A percentile compares a stretch with the other conserved stretches of the same genome.
Conservation (phyloP, 495 filamentous ascomycete species). For the Hyaloscypha bicolor region DNA sequence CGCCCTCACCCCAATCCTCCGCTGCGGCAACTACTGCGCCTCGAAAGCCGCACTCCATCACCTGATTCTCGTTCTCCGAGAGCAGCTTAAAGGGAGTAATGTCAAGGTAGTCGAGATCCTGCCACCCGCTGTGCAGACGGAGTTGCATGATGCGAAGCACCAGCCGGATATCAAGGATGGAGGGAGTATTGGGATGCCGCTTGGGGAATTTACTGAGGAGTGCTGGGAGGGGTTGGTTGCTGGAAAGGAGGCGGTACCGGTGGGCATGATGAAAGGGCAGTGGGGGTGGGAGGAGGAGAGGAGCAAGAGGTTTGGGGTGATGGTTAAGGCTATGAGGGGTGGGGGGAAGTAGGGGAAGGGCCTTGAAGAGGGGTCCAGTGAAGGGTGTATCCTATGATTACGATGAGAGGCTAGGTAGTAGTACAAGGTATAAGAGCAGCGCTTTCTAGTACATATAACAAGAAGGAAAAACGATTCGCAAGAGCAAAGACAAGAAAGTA, state of each 20-base stretch:
- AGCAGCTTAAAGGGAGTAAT: conserved; percentile 49
- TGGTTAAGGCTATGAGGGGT: no score
- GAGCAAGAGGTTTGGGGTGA: no score
- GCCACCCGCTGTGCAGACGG: conserved; percentile 57
- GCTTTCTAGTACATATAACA: not conserved
- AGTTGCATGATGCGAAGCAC: conserved; percentile 10
- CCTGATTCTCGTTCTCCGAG: conserved; percentile 50
- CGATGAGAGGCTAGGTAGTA: not conserved
- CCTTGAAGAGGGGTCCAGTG: no score
- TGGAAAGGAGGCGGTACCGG: conserved; percentile 43
- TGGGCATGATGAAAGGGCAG: conserved; percentile 32
- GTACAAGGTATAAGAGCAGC: not conserved
- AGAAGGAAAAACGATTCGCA: not conserved
- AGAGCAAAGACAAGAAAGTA: not conserved
- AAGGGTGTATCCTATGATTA: not conserved
- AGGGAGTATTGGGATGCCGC: conserved; percentile 50
- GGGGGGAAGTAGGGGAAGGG: no score
- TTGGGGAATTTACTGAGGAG: conserved; percentile 53
- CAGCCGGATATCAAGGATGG: conserved; percentile 6
- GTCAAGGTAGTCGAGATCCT: conserved; percentile 59
- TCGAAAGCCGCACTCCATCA: conserved; percentile 51
- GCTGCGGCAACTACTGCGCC: conserved; percentile 46
- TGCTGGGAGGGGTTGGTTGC: conserved; percentile 47
- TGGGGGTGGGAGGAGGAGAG: no score
- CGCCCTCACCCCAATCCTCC: conserved; percentile 40